These are phyloP conservation scores for Colletotrichum eleusines DNA, from an alignment of 2,329 filamentous ascomycete species.

Conservation along the genomic window DNA sequence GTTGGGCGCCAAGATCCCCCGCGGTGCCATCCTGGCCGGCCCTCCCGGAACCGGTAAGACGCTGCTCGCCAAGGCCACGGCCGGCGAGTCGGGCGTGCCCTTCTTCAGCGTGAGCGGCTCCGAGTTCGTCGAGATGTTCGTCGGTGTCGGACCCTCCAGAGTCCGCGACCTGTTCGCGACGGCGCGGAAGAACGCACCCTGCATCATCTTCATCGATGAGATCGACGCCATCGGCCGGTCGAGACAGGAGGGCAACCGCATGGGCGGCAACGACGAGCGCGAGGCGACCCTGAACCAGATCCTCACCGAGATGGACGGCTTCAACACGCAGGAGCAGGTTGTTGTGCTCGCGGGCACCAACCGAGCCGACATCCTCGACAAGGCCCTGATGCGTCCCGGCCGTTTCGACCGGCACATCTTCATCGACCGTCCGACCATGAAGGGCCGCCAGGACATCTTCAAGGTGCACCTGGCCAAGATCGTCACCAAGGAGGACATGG, in stretches of 20 bases:
- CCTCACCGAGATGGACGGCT: conserved; percentile 98
- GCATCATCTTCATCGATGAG: conserved; percentile 99
- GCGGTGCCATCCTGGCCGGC: conserved; percentile 96
- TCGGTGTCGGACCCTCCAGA: conserved; percentile 95
- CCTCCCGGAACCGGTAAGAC: conserved; percentile 99
- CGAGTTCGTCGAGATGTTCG: conserved; percentile 99
- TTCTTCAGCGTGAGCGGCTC: conserved; percentile 99
- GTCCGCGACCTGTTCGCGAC: conserved; percentile 95
- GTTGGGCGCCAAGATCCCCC: conserved; percentile 96
- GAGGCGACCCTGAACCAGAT: conserved; percentile 99
- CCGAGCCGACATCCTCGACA: conserved; percentile 92
- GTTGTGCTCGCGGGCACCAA: conserved; percentile 98
- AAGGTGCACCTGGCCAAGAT: conserved; percentile 94
- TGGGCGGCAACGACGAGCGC: conserved; percentile 92
- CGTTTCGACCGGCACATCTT: conserved; percentile 97
- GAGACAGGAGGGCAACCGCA: conserved; percentile 78
- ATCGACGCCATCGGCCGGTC: conserved; percentile 98
- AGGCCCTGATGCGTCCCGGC: conserved; percentile 91
- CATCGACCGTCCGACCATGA: conserved; percentile 96
- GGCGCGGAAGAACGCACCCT: conserved; percentile 94
- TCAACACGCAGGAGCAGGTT: conserved; percentile 96
- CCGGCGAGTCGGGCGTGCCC: conserved; percentile 94
- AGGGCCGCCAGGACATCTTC: conserved; percentile 96
- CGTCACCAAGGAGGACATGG: conserved; percentile 89
- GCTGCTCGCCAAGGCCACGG: conserved; percentile 94